Evolutionary conservation across 2,329 filamentous ascomycete genomes (phyloP).

Genomic region (Diaporthe sp.): DNA sequence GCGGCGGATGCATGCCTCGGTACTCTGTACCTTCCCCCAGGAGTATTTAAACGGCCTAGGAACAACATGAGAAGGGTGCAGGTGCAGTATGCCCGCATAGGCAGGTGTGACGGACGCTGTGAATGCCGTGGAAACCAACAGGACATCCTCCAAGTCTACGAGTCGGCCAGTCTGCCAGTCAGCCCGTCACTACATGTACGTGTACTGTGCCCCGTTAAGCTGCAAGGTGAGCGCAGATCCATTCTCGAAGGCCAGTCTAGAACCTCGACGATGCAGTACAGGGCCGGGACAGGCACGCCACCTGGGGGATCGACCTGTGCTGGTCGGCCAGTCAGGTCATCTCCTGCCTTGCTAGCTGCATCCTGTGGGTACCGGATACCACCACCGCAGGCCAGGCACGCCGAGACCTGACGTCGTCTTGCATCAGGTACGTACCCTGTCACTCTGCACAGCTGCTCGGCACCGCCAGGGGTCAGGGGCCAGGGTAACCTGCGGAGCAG

Average conservation of each 20-base stretch:
- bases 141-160: no score
- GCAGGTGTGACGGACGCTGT: neutral
- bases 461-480: neutral
- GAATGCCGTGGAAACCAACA: neutral
- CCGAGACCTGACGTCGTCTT: conserved; percentile 15
- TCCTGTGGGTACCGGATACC: neutral
- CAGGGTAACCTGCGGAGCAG: no score
- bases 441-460: neutral
- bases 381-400: conserved; percentile 11
- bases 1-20: neutral
- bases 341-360: neutral
- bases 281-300: neutral
- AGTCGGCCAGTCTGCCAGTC: neutral
- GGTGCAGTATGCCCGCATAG: neutral
- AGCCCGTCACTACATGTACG: no score
- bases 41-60: neutral
- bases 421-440: neutral
- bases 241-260: conserved; percentile 2
- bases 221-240: neutral
- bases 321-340: neutral
- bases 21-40: neutral
- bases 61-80: neutral
- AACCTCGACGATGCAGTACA: neutral
- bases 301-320: neutral
- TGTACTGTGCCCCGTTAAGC: neutral